Conservation (phyloP, 495 filamentous ascomycete species). For the Annulohypoxylon bovei region DNA sequence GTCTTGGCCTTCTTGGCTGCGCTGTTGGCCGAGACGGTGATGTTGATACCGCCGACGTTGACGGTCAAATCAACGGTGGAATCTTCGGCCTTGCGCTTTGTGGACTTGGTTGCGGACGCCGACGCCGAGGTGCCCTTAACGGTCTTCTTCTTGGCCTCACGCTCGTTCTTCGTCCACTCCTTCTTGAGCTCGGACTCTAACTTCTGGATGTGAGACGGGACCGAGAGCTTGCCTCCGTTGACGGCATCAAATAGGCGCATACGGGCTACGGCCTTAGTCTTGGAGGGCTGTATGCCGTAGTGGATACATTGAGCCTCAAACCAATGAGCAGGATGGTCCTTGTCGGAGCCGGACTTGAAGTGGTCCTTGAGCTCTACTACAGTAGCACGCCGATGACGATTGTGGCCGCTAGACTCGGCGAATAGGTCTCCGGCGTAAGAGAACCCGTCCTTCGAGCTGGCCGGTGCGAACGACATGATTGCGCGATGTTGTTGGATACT, state of each 20-base stretch:
- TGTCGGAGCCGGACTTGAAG: constrained; percentile 51
- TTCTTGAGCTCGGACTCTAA: constrained; percentile 64
- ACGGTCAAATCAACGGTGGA: constrained; percentile 36
- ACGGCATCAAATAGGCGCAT: constrained; percentile 64
- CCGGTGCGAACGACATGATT: constrained; percentile 48
- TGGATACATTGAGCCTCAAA: constrained; percentile 68
- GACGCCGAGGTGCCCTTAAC: constrained; percentile 29
- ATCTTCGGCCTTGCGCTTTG: constrained; percentile 50
- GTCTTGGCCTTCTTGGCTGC: constrained; percentile 38
- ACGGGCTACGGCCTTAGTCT: constrained; percentile 65
- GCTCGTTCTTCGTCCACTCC: constrained; percentile 58
- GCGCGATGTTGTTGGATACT: background rate
- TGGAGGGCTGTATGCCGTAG: constrained; percentile 64
- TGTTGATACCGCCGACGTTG: constrained; percentile 37
- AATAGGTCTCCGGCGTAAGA: constrained; percentile 53
- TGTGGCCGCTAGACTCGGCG: constrained; percentile 57
- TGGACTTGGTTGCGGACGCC: constrained; percentile 9
- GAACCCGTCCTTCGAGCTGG: constrained; percentile 44
- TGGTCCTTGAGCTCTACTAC: constrained; percentile 58
- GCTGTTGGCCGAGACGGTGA: constrained; percentile 35
- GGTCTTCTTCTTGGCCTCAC: constrained; percentile 56
- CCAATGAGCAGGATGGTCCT: constrained; percentile 64
- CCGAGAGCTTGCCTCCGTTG: constrained; percentile 53
- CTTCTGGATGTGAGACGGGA: constrained; percentile 51
- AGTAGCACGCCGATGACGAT: constrained; percentile 62